A percentile compares a stretch with the other conserved stretches of the same genome.
These are phyloP conservation scores for Aspergillus sparsus DNA, from an alignment of 495 filamentous ascomycete species.

Conservation along the genomic window DNA sequence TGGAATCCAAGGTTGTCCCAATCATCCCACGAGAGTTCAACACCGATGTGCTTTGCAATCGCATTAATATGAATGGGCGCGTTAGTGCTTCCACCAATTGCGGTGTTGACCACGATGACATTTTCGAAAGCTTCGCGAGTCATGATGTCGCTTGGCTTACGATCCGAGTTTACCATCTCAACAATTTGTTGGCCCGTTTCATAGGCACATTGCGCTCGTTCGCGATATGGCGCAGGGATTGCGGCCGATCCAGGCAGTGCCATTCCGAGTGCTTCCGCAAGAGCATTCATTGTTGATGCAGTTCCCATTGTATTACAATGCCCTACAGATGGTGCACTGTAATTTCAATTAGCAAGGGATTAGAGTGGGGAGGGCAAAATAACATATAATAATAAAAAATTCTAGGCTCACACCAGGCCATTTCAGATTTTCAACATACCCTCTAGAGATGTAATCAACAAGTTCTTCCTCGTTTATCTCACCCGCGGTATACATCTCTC, in stretches of 20 bases:
- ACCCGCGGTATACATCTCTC: constrained; percentile 54
- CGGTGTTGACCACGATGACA: constrained; percentile 54
- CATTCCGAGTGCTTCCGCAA: constrained; percentile 58
- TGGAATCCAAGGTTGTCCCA: constrained; percentile 53
- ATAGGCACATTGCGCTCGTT: constrained; percentile 55
- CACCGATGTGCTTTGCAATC: constrained; percentile 55
- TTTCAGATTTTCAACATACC: constrained; percentile 32
- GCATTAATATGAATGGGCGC: constrained; percentile 58
- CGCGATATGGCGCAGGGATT: constrained; percentile 55
- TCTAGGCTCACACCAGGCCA: no score
- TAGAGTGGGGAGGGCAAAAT: background rate
- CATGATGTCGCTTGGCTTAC: constrained; percentile 58
- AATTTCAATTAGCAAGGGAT: constrained; percentile 13
- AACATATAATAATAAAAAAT: background rate
- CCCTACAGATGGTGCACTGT: constrained; percentile 51
- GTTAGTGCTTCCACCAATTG: constrained; percentile 58
- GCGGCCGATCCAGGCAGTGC: constrained; percentile 56
- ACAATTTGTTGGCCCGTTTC: constrained; percentile 55
- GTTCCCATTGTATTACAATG: constrained; percentile 62
- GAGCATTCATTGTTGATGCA: constrained; percentile 59
- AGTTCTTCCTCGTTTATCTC: constrained; percentile 51
- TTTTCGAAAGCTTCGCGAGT: constrained; percentile 58
- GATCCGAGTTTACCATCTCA: constrained; percentile 55
- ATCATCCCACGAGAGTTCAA: constrained; percentile 52
- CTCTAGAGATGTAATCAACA: constrained; percentile 51